Base-by-base conservation (phyloP, 2,329 filamentous ascomycete genomes). In the Verticillium klebahnii region DNA sequence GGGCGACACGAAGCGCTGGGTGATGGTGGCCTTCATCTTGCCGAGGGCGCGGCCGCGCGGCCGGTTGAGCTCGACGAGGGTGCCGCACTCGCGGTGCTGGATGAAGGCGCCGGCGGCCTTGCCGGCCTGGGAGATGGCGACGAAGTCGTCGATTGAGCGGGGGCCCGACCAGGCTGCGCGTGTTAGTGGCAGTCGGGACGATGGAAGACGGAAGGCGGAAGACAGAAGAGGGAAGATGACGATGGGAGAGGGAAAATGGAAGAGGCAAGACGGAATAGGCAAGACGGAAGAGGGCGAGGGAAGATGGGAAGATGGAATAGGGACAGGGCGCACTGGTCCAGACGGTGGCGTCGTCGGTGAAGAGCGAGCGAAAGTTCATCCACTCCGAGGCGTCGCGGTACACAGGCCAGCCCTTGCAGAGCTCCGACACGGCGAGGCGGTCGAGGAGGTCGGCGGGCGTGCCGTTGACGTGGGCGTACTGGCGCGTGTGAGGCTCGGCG, bases 21-120 rank as follows among this genome's bases (percentile, higher is more conserved):
- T 82, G 70, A 82, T 83, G 60, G 80, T 83, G 9, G 80, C 79
- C 74, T 82, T 82, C 80, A 82, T 82, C 73, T 82, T 82, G 65
- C 79, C 79, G 29, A 83, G 71, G 59, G 79, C 81, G 31, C 80
- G 78, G 58, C 66, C 65, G n/a, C 66, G 72, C 15, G 66, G 62
- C 9, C 69, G 69, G 67, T 74, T 76, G 45, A 81, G 72, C 65
- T 82, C 79, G 52, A 80, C 77, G 11, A 77, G 68, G 0, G 78
- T 82, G 50, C 80, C 80, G 69, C 78, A 81, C 66, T 82, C 79
- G 62, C 82, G 81, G 69, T 85, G 83, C 80, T 83, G 82, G 71
- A 85, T 85, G 72, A 83, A 84, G 58, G 78, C 81, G 19, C 82
- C 82, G 11, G 74, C 73, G 29, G 77, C 72, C 70, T 83, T 83